Conservation (phyloP, 345 rosid genomes). For the Turnera subulata region DNA sequence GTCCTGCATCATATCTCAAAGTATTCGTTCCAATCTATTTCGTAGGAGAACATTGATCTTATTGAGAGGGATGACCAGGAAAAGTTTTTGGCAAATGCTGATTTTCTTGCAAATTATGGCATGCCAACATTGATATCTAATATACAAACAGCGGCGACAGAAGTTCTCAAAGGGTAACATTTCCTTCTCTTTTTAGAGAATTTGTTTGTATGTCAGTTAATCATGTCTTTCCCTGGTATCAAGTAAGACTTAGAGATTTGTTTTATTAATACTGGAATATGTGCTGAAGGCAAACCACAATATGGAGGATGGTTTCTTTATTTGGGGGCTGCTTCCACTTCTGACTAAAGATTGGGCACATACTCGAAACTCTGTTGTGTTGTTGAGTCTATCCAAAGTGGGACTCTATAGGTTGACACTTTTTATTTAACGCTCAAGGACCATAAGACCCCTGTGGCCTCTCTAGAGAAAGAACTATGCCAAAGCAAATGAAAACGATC, state of each 20-base stretch:
- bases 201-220: neutral
- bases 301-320: too few relatives aligned
- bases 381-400: neutral
- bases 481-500: too few relatives aligned
- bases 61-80: slow-evolving; percentile 71
- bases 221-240: neutral
- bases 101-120: slow-evolving; percentile 74
- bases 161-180: slow-evolving; percentile 71
- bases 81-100: slow-evolving; percentile 69
- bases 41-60: slow-evolving; percentile 72
- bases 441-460: neutral
- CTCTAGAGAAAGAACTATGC: too few relatives aligned
- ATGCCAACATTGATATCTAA: slow-evolving; percentile 45
- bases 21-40: slow-evolving; percentile 5
- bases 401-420: neutral
- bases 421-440: neutral
- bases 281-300: too few relatives aligned
- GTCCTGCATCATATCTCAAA: slow-evolving; percentile 3
- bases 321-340: too few relatives aligned
- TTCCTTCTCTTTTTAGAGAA: slow-evolving; percentile 6
- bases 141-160: slow-evolving; percentile 61
- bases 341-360: too few relatives aligned
- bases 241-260: neutral
- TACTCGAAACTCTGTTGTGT: too few relatives aligned
- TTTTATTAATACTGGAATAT: neutral